These are phyloP conservation scores for Neurospora tetraspora DNA, from an alignment of 495 filamentous ascomycete species.

Conservation along the genomic window DNA sequence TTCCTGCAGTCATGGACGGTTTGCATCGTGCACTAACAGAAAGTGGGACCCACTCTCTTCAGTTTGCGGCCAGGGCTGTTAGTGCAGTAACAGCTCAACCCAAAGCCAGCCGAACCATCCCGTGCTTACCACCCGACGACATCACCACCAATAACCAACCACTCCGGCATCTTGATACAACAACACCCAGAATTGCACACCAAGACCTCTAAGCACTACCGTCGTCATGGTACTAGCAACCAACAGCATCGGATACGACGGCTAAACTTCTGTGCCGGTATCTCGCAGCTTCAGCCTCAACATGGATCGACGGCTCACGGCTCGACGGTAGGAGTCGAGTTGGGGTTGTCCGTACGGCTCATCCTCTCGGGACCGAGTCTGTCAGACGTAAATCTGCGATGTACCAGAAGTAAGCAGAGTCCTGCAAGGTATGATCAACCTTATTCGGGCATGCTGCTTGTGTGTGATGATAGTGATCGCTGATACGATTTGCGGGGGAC, in stretches of 20 bases:
- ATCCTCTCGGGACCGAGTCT: not conserved
- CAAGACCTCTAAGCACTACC: no score
- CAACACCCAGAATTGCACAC: not conserved
- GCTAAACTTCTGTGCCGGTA: not conserved
- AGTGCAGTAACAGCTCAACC: not conserved
- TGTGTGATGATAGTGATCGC: no score
- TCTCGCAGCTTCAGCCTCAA: not conserved
- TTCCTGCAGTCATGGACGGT: not conserved
- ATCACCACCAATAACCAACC: not conserved
- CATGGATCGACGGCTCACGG: not conserved
- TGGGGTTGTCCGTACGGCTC: not conserved
- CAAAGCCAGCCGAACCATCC: not conserved
- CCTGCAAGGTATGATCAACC: no score
- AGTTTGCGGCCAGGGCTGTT: not conserved
- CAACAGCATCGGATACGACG: not conserved
- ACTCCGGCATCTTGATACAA: not conserved
- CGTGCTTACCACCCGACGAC: not conserved
- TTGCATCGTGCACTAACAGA: not conserved
- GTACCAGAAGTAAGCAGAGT: no score
- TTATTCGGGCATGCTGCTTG: no score
- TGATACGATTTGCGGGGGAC: no score
- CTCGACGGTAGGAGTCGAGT: not conserved
- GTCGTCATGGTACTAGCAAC: no score
- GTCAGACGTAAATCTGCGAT: not conserved
- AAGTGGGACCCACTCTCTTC: accelerated